Base-by-base conservation (phyloP, 768 basidiomycete genomes). In the Hericium alpestre region DNA sequence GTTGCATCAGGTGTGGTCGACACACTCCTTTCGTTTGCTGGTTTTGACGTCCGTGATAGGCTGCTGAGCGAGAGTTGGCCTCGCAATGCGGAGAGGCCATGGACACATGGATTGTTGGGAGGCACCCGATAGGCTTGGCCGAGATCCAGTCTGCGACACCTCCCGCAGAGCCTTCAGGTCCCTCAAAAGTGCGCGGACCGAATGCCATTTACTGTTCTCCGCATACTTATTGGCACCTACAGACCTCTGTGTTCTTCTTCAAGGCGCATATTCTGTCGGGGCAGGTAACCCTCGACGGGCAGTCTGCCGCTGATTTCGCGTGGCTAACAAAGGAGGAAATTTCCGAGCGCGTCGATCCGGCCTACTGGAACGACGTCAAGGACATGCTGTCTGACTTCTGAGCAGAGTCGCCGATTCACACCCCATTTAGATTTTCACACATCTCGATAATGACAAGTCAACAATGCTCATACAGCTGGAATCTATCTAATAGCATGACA, bases 281-380 rank as follows among this genome's bases (percentile, higher is more conserved):
- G 16, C 89, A 93, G 69, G 86, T 85, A 37, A 75, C 73, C 18
- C 82, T 86, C 16, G 68, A 79, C 37, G 67, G 74, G n/a, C 70
- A 76, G 60, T 67, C 71, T 20, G 73, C 87, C 59, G 72, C 75
- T 52, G 89, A 90, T 64, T 94, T 90, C 72, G 93, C 91, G 7
- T 98, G 94, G 94, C 74, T 97, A 59, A 95, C 92, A 52, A 92
- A 93, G 71, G 79, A 91, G 67, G 95, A 99, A 74, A 84, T 97
- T 48, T 74, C 84, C 67, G 72, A 77, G 12, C 78, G 77, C 54
- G 83, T 93, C n/a, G 76, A 81, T 54, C 67, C 69, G 62, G 70
- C 78, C 46, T 94, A 93, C 65, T 94, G 91, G 91, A 65, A 75
- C 49, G 79, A 79, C 53, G 74, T 91, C 62, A 87, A 84, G 70